Evolutionary conservation across 495 filamentous ascomycete species (phyloP).

Genomic region (Podospora appendiculata): DNA sequence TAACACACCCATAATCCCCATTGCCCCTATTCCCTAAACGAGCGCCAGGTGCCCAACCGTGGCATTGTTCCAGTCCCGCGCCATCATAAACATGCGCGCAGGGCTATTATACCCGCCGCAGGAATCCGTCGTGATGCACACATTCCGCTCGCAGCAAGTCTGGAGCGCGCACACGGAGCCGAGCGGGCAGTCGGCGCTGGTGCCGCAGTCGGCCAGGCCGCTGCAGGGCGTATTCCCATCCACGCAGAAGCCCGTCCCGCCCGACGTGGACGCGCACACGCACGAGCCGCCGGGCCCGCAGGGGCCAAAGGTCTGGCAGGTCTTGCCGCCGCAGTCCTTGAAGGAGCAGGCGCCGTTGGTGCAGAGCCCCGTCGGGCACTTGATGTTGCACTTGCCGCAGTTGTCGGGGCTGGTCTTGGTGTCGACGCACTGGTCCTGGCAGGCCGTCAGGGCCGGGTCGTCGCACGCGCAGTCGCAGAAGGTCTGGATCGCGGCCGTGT

Average conservation of each 20-base stretch:
- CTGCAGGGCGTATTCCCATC: constrained; percentile 14
- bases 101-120: constrained; percentile 9
- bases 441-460: constrained; percentile 1
- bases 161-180: constrained; percentile 16
- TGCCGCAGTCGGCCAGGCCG: constrained; percentile 11
- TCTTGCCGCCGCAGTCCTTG: constrained; percentile 6
- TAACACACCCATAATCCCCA: too few relatives aligned
- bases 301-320: constrained; percentile 20
- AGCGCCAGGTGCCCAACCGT: not conserved
- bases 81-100: not conserved
- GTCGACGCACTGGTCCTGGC: constrained; percentile 7
- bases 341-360: constrained; percentile 15
- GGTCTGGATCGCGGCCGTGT: not conserved
- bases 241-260: constrained; percentile 13
- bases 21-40: too few relatives aligned
- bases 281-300: constrained; percentile 15
- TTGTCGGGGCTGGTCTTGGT: constrained; percentile 3
- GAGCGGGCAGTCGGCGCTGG: constrained; percentile 12
- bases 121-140: constrained; percentile 13
- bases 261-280: constrained; percentile 14
- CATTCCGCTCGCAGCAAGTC: constrained; percentile 14
- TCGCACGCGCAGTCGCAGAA: constrained; percentile 8
- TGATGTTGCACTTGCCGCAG: constrained; percentile 4
- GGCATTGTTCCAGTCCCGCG: not conserved
- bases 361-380: constrained; percentile 8